These are phyloP conservation scores for Cyclocybe aegerita DNA, from an alignment of 768 basidiomycete species.

Conservation along the genomic window DNA sequence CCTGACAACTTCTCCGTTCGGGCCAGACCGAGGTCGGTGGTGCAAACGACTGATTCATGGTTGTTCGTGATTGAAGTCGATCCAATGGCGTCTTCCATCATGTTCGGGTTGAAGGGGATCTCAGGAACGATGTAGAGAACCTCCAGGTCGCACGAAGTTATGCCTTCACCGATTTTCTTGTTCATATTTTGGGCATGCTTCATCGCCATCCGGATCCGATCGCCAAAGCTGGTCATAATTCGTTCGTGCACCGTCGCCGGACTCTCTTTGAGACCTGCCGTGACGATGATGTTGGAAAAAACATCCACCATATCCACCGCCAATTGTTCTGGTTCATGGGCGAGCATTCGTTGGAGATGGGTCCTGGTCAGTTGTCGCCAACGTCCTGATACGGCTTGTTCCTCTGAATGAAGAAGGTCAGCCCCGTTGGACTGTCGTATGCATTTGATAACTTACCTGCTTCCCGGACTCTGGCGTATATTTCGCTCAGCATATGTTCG, in stretches of 20 bases:
- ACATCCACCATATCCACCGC: conserved; percentile 34
- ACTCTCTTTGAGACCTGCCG: conserved; percentile 32
- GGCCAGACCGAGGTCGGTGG: conserved; percentile 54
- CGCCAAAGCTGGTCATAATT: conserved; percentile 42
- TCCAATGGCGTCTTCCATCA: conserved; percentile 48
- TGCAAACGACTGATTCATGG: conserved; percentile 45
- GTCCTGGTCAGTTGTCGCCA: conserved; percentile 56
- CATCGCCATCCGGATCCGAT: conserved; percentile 40
- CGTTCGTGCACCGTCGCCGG: conserved; percentile 33
- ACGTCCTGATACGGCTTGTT: conserved; percentile 50
- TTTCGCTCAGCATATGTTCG: conserved; percentile 42
- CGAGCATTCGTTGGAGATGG: conserved; percentile 40
- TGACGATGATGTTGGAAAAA: conserved; percentile 40
- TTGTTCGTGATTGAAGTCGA: conserved; percentile 14
- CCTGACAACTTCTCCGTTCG: conserved; percentile 39
- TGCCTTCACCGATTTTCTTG: conserved; percentile 57
- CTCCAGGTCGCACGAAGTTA: conserved; percentile 58
- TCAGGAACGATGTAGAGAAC: conserved; percentile 44
- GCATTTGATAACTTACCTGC: conserved; percentile 31
- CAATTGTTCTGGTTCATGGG: conserved; percentile 30
- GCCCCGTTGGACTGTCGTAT: not conserved
- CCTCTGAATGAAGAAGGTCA: conserved; percentile 30
- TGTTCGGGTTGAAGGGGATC: conserved; percentile 33
- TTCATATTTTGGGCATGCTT: conserved; percentile 49
- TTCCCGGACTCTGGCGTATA: conserved; percentile 39